Evolutionary conservation across 768 basidiomycete genomes (phyloP), one percentile per base, ranked within the genome.

Genomic region (Daedaleopsis sinensis): DNA sequence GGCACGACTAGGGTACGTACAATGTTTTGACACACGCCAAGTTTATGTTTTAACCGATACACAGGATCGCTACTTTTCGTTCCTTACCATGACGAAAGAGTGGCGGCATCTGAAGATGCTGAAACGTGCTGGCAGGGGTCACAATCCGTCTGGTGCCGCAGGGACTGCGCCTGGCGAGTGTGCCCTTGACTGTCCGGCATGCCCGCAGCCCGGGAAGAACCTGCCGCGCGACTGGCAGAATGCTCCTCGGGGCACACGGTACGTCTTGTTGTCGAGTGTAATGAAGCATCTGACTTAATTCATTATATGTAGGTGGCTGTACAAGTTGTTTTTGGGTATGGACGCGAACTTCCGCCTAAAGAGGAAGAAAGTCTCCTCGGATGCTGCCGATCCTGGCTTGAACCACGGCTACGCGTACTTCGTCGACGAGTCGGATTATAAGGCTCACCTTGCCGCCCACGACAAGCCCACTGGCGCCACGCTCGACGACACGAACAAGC

Each of bases 271-370:
- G n/a, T n/a, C n/a, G n/a, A n/a, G n/a, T n/a, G n/a, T n/a, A n/a
- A n/a, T n/a, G n/a, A n/a, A n/a, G n/a, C n/a, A n/a, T n/a, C n/a
- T n/a, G n/a, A n/a, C n/a, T n/a, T n/a, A n/a, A n/a, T n/a, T n/a
- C n/a, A n/a, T n/a, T n/a, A n/a, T n/a, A n/a, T n/a, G n/a, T n/a
- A 74, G 73, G 21, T 74, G 63, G 58, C 15, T 73, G 0, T 75
- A 73, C 51, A 59, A 58, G 0, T 23, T 72, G 0, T 71, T 71
- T 32, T 11, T 75, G 1, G 69, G 70, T 0, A 65, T 71, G 0
- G 71, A 76, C 55, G 71, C 71, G 0, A 72, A 71, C 55, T 76
- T 77, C 42, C 63, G 65, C 2, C 43, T 74, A 27, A 73, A 74
- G 48, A 51, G 46, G 2, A 64, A 61, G 42, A 38, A 21, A 1